Percentiles rank a stretch among this genome's conserved stretches.
These are phyloP conservation scores for Pezicula neosporulosa DNA, from an alignment of 2,329 filamentous ascomycete genomes.

Conservation along the genomic window DNA sequence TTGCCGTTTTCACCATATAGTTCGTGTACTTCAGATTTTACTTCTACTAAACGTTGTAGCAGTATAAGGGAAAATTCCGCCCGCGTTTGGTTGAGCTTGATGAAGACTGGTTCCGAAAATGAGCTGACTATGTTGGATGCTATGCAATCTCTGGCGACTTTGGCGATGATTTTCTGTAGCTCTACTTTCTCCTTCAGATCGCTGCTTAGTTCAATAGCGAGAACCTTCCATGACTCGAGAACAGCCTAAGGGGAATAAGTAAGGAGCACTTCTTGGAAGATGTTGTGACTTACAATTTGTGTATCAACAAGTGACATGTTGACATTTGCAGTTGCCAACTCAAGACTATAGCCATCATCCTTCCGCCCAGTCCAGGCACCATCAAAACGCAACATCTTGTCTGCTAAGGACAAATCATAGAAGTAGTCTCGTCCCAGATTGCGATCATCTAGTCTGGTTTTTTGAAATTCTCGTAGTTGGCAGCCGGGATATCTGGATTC, in stretches of 20 bases:
- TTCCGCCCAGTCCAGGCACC: conserved; percentile 69
- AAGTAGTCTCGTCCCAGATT: conserved; percentile 75
- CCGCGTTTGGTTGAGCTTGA: conserved; percentile 70
- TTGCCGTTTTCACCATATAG: conserved; percentile 27
- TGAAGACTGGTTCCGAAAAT: conserved; percentile 77
- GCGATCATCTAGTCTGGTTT: conserved; percentile 62
- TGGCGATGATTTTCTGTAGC: conserved; percentile 36
- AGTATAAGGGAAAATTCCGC: conserved; percentile 80
- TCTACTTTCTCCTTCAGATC: conserved; percentile 27
- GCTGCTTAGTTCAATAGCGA: conserved; percentile 79
- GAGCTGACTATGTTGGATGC: conserved; percentile 70
- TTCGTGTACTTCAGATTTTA: conserved; percentile 43
- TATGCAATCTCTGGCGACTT: conserved; percentile 75
- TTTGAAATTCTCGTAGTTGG: conserved; percentile 75
- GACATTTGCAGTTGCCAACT: conserved; percentile 82
- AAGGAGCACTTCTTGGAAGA: neutral
- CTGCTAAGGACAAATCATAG: conserved; percentile 75
- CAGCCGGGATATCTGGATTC: conserved; percentile 71
- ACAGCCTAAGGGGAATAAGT: conserved; percentile 54
- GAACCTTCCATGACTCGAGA: conserved; percentile 84
- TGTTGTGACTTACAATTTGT: conserved; percentile 63
- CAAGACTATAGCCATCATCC: conserved; percentile 72
- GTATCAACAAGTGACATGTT: conserved; percentile 92
- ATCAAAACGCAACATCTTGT: conserved; percentile 74
- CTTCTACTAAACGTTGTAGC: conserved; percentile 71